These are phyloP conservation scores for Thalia dealbata DNA, from an alignment of 176 grass and related monocot genomes.

Conservation along the genomic window DNA sequence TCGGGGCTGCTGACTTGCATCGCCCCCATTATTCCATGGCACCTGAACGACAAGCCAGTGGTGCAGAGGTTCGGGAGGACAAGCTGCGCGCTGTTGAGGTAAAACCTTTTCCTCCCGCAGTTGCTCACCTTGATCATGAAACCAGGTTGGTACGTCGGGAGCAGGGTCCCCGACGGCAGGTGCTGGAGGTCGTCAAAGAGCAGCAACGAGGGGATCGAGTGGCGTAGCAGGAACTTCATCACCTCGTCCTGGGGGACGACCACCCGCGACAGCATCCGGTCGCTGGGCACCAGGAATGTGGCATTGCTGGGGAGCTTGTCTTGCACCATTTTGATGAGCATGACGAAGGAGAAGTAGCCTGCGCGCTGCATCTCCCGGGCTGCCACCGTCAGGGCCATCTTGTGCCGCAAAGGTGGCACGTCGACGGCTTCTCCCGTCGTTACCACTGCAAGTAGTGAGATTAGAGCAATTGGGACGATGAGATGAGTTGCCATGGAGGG, in stretches of 20 bases:
- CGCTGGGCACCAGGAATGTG: conserved; percentile 46
- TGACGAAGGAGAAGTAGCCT: conserved; percentile 47
- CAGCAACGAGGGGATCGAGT: conserved; percentile 32
- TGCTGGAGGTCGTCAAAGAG: conserved; percentile 30
- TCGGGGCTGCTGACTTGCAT: conserved; percentile 21
- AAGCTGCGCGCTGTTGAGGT: conserved; percentile 40
- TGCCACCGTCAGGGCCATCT: conserved; percentile 1
- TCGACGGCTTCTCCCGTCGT: background rate
- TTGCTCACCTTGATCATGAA: conserved; percentile 37
- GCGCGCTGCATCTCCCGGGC: conserved; percentile 35
- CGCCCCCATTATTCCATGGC: conserved; percentile 44
- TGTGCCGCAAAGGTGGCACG: background rate
- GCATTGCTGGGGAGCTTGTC: conserved; percentile 37
- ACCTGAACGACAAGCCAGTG: conserved; percentile 26
- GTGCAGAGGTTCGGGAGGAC: conserved; percentile 33
- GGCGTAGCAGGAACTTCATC: conserved; percentile 31
- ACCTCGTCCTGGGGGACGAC: conserved; percentile 31
- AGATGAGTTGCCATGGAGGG: conserved; percentile 15
- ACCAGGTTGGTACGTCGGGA: conserved; percentile 28
- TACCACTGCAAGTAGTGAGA: conserved; percentile 4
- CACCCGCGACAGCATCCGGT: conserved; percentile 34
- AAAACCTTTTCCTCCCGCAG: conserved; percentile 26
- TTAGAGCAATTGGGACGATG: conserved; percentile 1
- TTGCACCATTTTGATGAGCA: conserved; percentile 54
- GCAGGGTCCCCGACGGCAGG: conserved; percentile 42